Base-by-base conservation (phyloP, 345 rosid genomes). In the Diplotaxis tenuifolia region DNA sequence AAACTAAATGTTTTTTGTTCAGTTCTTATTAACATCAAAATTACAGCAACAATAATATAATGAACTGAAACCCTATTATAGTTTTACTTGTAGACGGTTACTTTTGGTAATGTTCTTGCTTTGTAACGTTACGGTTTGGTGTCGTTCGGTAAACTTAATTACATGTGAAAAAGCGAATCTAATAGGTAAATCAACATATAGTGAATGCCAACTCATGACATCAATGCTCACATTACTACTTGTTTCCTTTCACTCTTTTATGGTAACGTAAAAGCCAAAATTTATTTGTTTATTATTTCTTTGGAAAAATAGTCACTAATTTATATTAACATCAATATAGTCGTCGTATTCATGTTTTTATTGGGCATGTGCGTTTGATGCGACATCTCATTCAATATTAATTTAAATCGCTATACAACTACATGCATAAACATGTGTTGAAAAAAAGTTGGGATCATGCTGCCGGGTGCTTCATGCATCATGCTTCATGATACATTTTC, bases 281-380 rank as follows among this genome's bases (percentile, higher is more conserved):
- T 4, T 61, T 45, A 11, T 68, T 45, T 45, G 21, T 69, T 58
- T 69, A 20, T 58, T 69, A 20, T 54, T 55, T 57, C 2, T 22
- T 9, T 50, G 58, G 38, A 20, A 62, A 47, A 52, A n/a, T 6
- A 22, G 23, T 9, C 53, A 31, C 31, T 70, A 38, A 62, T 34
- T 75, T 14, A 68, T 38, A 68, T 62, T 75, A 53, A 68, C 66
- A 45, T 75, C 61, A 75, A 19, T 8, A 40, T 75, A 62, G 67
- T 71, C 71, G 80, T 77, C 76, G 80, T 58, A 77, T 71, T 77
- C 76, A 28, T 65, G 73, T 71, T 77, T 77, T 77, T 62, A 71
- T 71, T 71, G 27, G 50, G 68, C 76, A 77, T 77, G 80, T 77
- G 80, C 80, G 67, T 65, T 71, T 57, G 80, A 77, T 77, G 80